Evolutionary conservation across 78 protist genomes (phyloP).

Genomic region (Speleostelium caveatum): DNA sequence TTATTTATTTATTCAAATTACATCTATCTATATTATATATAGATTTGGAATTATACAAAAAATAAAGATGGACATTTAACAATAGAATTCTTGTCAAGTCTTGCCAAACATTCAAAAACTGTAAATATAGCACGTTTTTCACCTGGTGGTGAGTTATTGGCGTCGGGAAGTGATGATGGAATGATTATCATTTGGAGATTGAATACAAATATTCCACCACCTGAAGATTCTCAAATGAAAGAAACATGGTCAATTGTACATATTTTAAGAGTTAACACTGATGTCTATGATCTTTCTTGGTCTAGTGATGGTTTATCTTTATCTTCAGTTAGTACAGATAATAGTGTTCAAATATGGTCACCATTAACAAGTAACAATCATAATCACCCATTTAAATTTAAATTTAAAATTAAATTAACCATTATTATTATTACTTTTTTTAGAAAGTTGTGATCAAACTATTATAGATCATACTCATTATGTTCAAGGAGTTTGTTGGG

Average conservation of each 20-base stretch:
- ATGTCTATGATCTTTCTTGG: constrained; percentile 60
- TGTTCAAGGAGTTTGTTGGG: constrained; percentile 79
- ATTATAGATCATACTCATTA: constrained; percentile 73
- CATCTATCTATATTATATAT: background rate
- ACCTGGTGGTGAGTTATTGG: constrained; percentile 70
- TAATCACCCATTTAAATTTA: background rate
- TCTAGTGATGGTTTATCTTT: constrained; percentile 50
- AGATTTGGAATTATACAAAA: constrained; percentile 63
- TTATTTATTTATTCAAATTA: background rate
- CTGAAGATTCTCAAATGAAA: constrained; percentile 27
- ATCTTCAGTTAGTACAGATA: constrained; percentile 43
- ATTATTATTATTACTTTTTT: background rate
- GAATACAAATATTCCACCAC: background rate
- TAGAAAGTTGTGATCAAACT: constrained; percentile 36
- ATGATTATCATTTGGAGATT: constrained; percentile 54
- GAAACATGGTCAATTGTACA: constrained; percentile 43
- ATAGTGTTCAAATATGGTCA: constrained; percentile 51
- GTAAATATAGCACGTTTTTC: constrained; percentile 74
- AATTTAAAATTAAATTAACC: background rate
- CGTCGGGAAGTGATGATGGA: constrained; percentile 75
- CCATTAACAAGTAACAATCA: constrained; percentile 57
- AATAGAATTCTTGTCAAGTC: constrained; percentile 25
- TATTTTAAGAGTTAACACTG: constrained; percentile 21
- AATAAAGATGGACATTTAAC: constrained; percentile 31
- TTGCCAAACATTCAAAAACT: constrained; percentile 45